phyloP scores from a whole-genome alignment of 768 basidiomycete genomes.

The Russula foetens region DNA sequence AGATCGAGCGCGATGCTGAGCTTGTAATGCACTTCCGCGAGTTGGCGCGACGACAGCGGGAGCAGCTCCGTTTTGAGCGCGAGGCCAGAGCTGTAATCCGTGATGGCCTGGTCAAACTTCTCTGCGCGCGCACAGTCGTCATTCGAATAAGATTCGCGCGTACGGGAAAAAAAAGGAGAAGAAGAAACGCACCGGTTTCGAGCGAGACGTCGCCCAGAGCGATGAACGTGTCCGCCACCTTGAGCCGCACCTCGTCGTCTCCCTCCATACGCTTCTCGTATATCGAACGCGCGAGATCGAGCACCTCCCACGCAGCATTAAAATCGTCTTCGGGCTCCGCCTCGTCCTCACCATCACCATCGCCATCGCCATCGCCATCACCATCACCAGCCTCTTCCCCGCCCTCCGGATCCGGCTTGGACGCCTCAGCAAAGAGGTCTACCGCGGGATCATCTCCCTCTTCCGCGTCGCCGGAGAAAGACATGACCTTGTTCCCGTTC shows the following conservation, averaged over 20 bases:
- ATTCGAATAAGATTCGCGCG: too few species aligned
- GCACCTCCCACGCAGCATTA: conserved; percentile 94
- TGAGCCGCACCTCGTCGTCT: conserved; percentile 59
- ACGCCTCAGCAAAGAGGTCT: conserved; percentile 56
- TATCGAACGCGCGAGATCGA: conserved; percentile 89
- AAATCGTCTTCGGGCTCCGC: conserved; percentile 91
- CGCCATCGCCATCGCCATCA: too few species aligned
- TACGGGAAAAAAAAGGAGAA: background rate
- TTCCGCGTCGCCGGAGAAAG: conserved; percentile 76
- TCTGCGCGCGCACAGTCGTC: conserved; percentile 38
- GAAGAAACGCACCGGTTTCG: conserved; percentile 68
- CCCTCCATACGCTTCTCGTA: conserved; percentile 61
- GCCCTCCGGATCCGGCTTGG: conserved; percentile 37
- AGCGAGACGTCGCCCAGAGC: conserved; percentile 92
- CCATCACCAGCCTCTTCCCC: conserved; percentile 44
- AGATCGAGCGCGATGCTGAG: conserved; percentile 90
- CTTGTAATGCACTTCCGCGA: conserved; percentile 92
- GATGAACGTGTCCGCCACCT: conserved; percentile 87
- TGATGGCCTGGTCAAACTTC: conserved; percentile 92
- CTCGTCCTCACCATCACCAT: conserved; percentile 49
- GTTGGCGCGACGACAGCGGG: conserved; percentile 82
- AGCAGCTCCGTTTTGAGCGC: conserved; percentile 64
- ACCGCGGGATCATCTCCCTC: conserved; percentile 45
- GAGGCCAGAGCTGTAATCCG: conserved; percentile 76
- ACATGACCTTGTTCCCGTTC: conserved; percentile 51